Evolutionary conservation across 1,139 yeast species (phyloP).

Genomic region (Zygosaccharomyces sapae): DNA sequence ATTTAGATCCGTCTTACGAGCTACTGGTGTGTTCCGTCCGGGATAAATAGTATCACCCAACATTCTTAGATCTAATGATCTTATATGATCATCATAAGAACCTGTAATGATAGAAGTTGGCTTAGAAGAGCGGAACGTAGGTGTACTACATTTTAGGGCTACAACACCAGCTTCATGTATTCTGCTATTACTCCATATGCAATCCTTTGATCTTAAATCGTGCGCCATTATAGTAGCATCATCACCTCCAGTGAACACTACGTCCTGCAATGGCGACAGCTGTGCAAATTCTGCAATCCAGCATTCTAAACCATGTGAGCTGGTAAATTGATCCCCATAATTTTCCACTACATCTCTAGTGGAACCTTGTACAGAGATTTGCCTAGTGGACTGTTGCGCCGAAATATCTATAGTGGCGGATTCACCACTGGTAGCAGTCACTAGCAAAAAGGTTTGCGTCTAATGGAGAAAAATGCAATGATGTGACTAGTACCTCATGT

Average conservation of each 20-base stretch:
- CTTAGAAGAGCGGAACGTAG: conserved; percentile 30
- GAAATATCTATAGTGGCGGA: conserved; percentile 28
- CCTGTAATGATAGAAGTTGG: conserved; percentile 77
- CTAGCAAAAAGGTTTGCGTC: conserved; percentile 38
- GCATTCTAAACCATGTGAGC: conserved; percentile 67
- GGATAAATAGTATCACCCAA: conserved; percentile 34
- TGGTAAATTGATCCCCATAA: conserved; percentile 10
- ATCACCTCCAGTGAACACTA: conserved; percentile 87
- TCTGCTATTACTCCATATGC: conserved; percentile 55
- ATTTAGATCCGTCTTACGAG: conserved; percentile 40
- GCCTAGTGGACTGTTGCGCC: conserved; percentile 5
- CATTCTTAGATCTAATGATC: conserved; percentile 65
- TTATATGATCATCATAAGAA: conserved; percentile 78
- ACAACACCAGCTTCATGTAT: conserved; percentile 88
- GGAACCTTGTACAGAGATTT: conserved; percentile 25
- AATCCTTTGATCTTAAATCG: conserved; percentile 52
- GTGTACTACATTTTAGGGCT: conserved; percentile 45
- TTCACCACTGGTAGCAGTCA: conserved; percentile 63
- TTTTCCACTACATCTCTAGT: conserved; percentile 4
- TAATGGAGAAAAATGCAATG: conserved; percentile 56
- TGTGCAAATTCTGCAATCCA: conserved; percentile 84
- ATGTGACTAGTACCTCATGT: conserved; percentile 53
- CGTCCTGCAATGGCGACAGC: conserved; percentile 48
- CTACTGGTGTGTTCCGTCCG: conserved; percentile 29
- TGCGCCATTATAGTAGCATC: conserved; percentile 74